A percentile compares a stretch with the other conserved stretches of the same genome.
These are phyloP conservation scores for Phaeomoniella chlamydospora DNA, from an alignment of 2,329 filamentous ascomycete genomes.

Conservation along the genomic window DNA sequence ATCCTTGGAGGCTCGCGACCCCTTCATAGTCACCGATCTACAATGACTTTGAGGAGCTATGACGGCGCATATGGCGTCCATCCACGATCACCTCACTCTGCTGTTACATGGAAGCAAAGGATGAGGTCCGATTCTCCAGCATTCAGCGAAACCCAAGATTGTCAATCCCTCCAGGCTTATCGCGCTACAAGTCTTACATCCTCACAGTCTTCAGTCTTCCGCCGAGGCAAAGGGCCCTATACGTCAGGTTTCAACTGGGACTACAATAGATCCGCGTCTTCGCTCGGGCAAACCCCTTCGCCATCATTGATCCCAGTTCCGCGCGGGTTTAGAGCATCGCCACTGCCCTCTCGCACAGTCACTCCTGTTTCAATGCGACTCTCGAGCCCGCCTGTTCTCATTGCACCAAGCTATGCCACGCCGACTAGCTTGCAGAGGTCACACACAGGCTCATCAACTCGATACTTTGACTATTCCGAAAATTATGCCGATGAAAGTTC, in stretches of 20 bases:
- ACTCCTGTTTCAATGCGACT: slow-evolving; percentile 9
- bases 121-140: slow-evolving; percentile 7
- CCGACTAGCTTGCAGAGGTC: slow-evolving; percentile 7
- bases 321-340: background rate
- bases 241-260: slow-evolving; percentile 6
- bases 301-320: slow-evolving; percentile 6
- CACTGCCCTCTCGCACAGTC: slow-evolving; percentile 4
- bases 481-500: slow-evolving; percentile 10
- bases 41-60: slow-evolving; percentile 10
- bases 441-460: slow-evolving; percentile 10
- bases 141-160: slow-evolving; percentile 6
- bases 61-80: slow-evolving; percentile 7
- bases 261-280: slow-evolving; percentile 8
- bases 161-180: slow-evolving; percentile 4
- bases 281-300: slow-evolving; percentile 9
- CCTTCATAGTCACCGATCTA: slow-evolving; percentile 10
- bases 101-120: slow-evolving; percentile 1
- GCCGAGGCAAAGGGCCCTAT: slow-evolving; percentile 1
- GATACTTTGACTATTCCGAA: slow-evolving; percentile 14
- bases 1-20: slow-evolving; percentile 1
- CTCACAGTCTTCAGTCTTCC: slow-evolving; percentile 8
- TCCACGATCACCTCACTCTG: slow-evolving; percentile 7
- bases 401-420: slow-evolving; percentile 6
- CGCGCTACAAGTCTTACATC: slow-evolving; percentile 9
- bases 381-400: slow-evolving; percentile 5